Evolutionary conservation across 2,329 filamentous ascomycete genomes (phyloP), one percentile per base, ranked within the genome.

Genomic region (Annulohypoxylon truncatum): DNA sequence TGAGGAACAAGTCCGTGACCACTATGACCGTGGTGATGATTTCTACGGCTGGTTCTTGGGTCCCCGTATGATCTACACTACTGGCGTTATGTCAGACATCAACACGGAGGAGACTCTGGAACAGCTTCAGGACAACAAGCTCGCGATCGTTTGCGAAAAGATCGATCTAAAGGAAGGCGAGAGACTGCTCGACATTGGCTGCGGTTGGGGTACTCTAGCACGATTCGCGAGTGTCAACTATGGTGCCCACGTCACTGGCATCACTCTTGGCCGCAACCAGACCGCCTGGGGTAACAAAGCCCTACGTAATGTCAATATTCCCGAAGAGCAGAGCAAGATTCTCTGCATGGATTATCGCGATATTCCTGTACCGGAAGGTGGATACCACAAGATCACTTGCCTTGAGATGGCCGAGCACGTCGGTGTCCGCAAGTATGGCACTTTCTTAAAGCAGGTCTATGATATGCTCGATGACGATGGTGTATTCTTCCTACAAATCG

Each of bases 381-480:
- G 87, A 64, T 98, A 95, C 85, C 89, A 96, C 82, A 97, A 97
- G 84, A 97, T 98, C 77, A 97, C 94, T 73, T 97, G 93, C 80
- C 89, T 98, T 59, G 96, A 99, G 82, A 98, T 98, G 96, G 94
- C 93, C 58, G 96, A 98, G 85, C 96, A 99, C 83, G 96, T 98
- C 73, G 96, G 96, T 83, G 92, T 98, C 66, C 92, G 94, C 71
- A 92, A 97, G 82, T 91, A 98, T 77, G 83, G 84, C 64, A 82
- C 83, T 68, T 98, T 99, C 85, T 83, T 94, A 74, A 88, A 85
- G 74, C 95, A 98, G 83, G 92, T 96, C 61, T 87, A 96, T 79
- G 90, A 97, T 77, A 97, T 98, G 94, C 89, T 98, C 58, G 93
- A 97, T 68, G 96, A 98, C 72, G 94, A 98, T 72, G 96, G 96